Evolutionary conservation across 225 moss, liverwort and hornwort genomes (phyloP).

Genomic region (Ulota crispa): DNA sequence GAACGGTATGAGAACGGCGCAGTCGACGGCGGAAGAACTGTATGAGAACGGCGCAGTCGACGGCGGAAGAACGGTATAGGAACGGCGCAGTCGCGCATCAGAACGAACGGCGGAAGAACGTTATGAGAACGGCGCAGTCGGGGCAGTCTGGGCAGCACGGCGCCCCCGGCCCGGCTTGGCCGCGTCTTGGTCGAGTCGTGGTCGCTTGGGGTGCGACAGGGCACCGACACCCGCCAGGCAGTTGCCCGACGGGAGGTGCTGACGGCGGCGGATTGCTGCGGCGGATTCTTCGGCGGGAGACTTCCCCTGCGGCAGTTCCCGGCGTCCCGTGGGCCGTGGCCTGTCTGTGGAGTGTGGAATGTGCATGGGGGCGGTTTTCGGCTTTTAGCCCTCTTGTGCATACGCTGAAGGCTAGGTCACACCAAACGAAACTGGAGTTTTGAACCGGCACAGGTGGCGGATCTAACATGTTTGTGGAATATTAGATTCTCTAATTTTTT

Average conservation of each 20-base stretch:
- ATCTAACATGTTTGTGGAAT: too few species aligned
- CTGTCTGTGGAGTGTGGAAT: background rate
- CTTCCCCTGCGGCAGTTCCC: slow-evolving; percentile 27
- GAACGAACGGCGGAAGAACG: background rate
- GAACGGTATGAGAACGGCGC: slow-evolving; percentile 21
- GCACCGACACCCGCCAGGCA: slow-evolving; percentile 35
- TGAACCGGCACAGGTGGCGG: too few species aligned
- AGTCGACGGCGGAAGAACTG: slow-evolving; percentile 12
- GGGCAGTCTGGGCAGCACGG: background rate
- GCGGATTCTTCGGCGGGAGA: slow-evolving; percentile 1
- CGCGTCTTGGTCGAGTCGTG: background rate
- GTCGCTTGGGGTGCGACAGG: slow-evolving; percentile 23
- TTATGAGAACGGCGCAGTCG: slow-evolving; percentile 9
- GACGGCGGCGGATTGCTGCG: slow-evolving; percentile 21
- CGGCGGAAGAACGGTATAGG: too few species aligned
- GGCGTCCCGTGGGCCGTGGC: slow-evolving; percentile 23
- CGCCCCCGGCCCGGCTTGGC: background rate
- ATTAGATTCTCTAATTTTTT: too few species aligned
- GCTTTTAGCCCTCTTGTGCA: background rate
- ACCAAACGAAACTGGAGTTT: too few species aligned
- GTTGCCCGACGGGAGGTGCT: background rate
- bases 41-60: slow-evolving; percentile 1
- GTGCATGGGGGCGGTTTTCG: background rate
- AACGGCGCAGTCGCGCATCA: too few species aligned
- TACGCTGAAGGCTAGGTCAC: too few species aligned